phyloP scores from a whole-genome alignment of 768 basidiomycete genomes.

The Boletus vermiculosoides region DNA sequence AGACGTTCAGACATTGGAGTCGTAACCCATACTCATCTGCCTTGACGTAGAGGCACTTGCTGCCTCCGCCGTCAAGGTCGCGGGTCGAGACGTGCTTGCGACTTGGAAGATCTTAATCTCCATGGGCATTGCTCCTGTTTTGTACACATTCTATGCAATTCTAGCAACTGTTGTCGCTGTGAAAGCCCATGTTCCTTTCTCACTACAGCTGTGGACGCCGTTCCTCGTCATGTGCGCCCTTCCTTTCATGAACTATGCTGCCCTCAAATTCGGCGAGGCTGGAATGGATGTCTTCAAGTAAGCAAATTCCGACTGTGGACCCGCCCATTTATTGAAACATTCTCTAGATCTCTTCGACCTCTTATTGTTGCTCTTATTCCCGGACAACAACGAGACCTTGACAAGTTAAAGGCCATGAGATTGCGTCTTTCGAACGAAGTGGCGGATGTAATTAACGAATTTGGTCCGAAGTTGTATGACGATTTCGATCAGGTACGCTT shows the following conservation, averaged over 20 bases:
- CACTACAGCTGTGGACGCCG: constrained; percentile 73
- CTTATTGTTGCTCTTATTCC: constrained; percentile 85
- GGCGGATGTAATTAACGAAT: constrained; percentile 79
- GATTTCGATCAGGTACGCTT: constrained; percentile 76
- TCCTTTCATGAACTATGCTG: constrained; percentile 89
- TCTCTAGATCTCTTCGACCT: constrained; percentile 81
- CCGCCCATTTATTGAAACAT: constrained; percentile 6
- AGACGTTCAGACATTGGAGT: background rate
- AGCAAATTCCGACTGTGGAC: constrained; percentile 29
- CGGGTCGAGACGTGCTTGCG: constrained; percentile 93
- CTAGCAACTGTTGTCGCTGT: constrained; percentile 72
- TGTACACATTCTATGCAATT: constrained; percentile 82
- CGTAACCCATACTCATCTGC: background rate
- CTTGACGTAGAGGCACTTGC: constrained; percentile 80
- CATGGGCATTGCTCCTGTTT: constrained; percentile 81
- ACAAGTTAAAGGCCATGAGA: constrained; percentile 72
- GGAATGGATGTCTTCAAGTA: constrained; percentile 97
- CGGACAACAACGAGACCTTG: constrained; percentile 79
- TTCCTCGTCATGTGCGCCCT: constrained; percentile 69
- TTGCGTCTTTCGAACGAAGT: constrained; percentile 80
- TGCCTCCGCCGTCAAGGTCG: constrained; percentile 91
- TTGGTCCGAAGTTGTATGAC: constrained; percentile 82
- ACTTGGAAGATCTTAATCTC: constrained; percentile 98
- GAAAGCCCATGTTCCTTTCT: constrained; percentile 59
- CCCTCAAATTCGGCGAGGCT: constrained; percentile 96